phyloP scores from a whole-genome alignment of 1,284 basidiomycete genomes.

The Ganoderma leucocontextum region DNA sequence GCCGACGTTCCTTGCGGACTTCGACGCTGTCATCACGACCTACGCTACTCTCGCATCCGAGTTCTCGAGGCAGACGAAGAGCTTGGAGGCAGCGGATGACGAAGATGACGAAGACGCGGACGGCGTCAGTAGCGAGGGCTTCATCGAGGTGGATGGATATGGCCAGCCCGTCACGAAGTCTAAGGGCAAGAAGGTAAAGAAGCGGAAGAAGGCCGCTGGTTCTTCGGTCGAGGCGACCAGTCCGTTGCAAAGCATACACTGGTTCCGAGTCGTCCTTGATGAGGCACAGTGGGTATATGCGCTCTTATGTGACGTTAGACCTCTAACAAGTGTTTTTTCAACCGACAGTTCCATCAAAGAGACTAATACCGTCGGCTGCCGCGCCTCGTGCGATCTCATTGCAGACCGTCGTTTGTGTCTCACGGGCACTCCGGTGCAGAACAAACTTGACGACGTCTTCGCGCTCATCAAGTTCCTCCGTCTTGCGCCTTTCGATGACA shows the following conservation, averaged over 20 bases:
- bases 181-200: slow-evolving; percentile 73
- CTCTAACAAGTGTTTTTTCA: slow-evolving; percentile 1
- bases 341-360: slow-evolving; percentile 93
- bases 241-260: slow-evolving; percentile 94
- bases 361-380: slow-evolving; percentile 90
- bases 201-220: slow-evolving; percentile 65
- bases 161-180: slow-evolving; percentile 68
- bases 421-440: slow-evolving; percentile 98
- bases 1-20: slow-evolving; percentile 85
- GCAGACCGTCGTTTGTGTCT: slow-evolving; percentile 94
- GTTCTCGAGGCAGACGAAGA: slow-evolving; percentile 88
- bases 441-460: slow-evolving; percentile 97
- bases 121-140: slow-evolving; percentile 69
- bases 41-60: slow-evolving; percentile 96
- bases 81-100: slow-evolving; percentile 62
- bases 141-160: slow-evolving; percentile 71
- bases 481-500: slow-evolving; percentile 92
- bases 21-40: slow-evolving; percentile 98
- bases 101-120: slow-evolving; percentile 69
- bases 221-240: slow-evolving; percentile 71
- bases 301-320: slow-evolving; percentile 4
- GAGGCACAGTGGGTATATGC: slow-evolving; percentile 89
- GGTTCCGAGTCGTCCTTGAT: slow-evolving; percentile 98
- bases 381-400: slow-evolving; percentile 93
- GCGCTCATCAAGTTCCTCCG: slow-evolving; percentile 97